Base-by-base conservation (phyloP, 2,329 filamentous ascomycete genomes). In the Hymenoscyphus fructigenus region DNA sequence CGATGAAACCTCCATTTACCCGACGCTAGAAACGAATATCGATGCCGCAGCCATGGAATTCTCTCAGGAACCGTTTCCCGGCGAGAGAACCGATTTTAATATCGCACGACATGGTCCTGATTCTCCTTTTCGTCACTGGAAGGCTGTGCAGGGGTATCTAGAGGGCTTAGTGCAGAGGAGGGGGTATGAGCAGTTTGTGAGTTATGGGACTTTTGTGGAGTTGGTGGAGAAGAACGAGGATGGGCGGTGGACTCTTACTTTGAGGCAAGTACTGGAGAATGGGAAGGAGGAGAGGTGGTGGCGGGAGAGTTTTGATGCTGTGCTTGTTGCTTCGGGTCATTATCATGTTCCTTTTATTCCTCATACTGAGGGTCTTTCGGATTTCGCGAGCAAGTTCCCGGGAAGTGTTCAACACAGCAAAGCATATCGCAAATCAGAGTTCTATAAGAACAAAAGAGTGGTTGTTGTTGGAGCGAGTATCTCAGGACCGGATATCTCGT, bases 241-340 rank as follows among this genome's bases (percentile, higher is more conserved):
- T 57, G 47, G 65, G 62, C 0, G 82, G 83, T 74, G 89, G 82
- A 79, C 78, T 50, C 69, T 88, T 2, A 83, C 81, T 0, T 71
- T 89, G 28, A 78, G 85, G 17, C 78, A 79, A 77, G 64, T 75
- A 69, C 60, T 77, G 61, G 73, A 75, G 3, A 77, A 76, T 3
- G 68, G 73, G 1, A 20, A 56, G 12, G 66, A 74, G 15, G 84
- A 89, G 69, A 82, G 83, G 65, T 89, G 87, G 86, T 88, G 86
- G 86, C 77, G 76, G 0, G 87, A 90, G 71, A 65, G 72, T 0
- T 85, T 95, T 66, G 88, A 91, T 71, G 86, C 87, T 0, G 80
- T 91, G 0, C 82, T 91, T 0, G 84, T 90, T 4, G 87, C 88
- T 0, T 85, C 82, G 28, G 89, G 89, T 0, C 89, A 91, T 74